A percentile compares a stretch with the other conserved stretches of the same genome.
These are phyloP conservation scores for Penicillium italicum DNA, from an alignment of 2,329 filamentous ascomycete genomes.

Conservation along the genomic window DNA sequence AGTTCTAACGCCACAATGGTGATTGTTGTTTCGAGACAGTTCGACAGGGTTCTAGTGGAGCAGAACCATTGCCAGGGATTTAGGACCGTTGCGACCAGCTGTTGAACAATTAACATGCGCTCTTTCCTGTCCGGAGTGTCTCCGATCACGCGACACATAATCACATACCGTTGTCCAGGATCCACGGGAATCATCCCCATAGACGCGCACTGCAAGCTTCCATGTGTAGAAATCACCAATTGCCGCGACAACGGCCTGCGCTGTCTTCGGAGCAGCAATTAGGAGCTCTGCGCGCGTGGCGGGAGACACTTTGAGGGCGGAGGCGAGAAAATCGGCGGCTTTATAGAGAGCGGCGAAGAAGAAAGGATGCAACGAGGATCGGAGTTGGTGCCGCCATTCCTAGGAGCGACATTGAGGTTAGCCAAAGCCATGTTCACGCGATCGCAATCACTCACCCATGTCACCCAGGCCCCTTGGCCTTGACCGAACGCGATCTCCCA, in stretches of 20 bases:
- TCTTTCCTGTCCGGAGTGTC: neutral
- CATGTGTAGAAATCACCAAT: conserved; percentile 82
- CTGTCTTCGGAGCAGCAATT: conserved; percentile 66
- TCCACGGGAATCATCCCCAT: conserved; percentile 60
- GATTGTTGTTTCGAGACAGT: conserved; percentile 85
- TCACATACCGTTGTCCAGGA: conserved; percentile 64
- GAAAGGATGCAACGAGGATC: conserved; percentile 86
- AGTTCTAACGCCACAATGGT: conserved; percentile 73
- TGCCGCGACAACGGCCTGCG: conserved; percentile 76
- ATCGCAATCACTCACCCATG: conserved; percentile 66
- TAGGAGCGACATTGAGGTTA: conserved; percentile 38
- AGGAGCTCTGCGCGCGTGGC: conserved; percentile 63
- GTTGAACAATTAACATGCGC: conserved; percentile 23
- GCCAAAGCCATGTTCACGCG: neutral
- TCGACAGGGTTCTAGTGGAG: conserved; percentile 88
- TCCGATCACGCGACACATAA: conserved; percentile 3
- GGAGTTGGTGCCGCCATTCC: conserved; percentile 89
- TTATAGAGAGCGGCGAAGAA: conserved; percentile 77
- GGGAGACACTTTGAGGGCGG: conserved; percentile 52
- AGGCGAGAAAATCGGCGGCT: conserved; percentile 55
- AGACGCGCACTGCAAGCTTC: conserved; percentile 71
- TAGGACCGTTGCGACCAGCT: conserved; percentile 67
- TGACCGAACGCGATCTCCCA: conserved; percentile 83
- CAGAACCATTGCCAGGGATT: conserved; percentile 98
- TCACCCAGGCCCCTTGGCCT: conserved; percentile 80